Conservation (phyloP, 768 basidiomycete genomes). For the Kwoniella sp. region DNA sequence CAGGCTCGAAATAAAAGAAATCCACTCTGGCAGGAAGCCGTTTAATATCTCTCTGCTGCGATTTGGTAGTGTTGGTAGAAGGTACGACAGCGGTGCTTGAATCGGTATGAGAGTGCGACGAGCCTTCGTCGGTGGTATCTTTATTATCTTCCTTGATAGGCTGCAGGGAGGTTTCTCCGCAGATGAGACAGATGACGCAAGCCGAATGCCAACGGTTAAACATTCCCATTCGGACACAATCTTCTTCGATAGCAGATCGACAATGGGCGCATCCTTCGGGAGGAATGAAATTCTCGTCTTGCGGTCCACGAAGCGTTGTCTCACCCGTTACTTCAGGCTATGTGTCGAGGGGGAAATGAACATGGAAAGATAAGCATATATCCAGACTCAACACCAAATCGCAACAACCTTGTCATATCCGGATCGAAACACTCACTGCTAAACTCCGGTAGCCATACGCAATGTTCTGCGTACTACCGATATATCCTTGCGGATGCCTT, state of each 20-base stretch:
- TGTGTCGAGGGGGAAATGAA: too few species aligned
- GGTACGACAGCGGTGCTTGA: conserved; percentile 41
- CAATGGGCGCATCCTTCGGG: conserved; percentile 86
- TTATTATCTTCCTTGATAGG: conserved; percentile 60
- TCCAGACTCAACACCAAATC: too few species aligned
- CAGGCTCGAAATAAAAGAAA: conserved; percentile 68
- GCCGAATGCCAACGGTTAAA: conserved; percentile 96
- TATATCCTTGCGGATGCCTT: conserved; percentile 58
- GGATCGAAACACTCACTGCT: conserved; percentile 80
- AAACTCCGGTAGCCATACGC: conserved; percentile 91
- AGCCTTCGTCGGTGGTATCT: conserved; percentile 43
- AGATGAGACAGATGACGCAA: conserved; percentile 81
- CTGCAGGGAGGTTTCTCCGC: conserved; percentile 70
- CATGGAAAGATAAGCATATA: conserved; percentile 20
- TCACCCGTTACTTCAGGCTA: conserved; percentile 53
- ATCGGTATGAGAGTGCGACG: conserved; percentile 35
- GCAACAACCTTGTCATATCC: too few species aligned
- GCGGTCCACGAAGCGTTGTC: conserved; percentile 52
- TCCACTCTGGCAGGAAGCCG: conserved; percentile 79
- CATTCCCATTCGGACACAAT: conserved; percentile 92
- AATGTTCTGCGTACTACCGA: conserved; percentile 79
- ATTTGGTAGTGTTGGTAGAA: conserved; percentile 13
- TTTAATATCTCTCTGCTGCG: conserved; percentile 65
- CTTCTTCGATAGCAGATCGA: conserved; percentile 89
- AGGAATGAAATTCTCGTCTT: conserved; percentile 41